phyloP scores from a whole-genome alignment of 257 asterid species.

The Solanum sitiens region DNA sequence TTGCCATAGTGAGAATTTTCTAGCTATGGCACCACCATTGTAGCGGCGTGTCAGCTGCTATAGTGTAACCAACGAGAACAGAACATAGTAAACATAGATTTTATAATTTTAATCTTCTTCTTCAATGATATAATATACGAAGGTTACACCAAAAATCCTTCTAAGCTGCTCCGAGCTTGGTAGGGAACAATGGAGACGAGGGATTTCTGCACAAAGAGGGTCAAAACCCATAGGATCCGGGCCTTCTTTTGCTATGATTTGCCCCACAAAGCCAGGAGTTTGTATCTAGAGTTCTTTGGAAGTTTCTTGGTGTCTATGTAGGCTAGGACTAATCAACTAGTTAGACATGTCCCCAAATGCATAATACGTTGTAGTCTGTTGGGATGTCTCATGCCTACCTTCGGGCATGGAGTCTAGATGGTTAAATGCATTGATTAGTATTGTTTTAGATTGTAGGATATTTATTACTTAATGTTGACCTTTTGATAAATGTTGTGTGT shows the following conservation, averaged over 20 bases:
- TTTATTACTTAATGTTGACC: neutral
- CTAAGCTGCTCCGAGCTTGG: neutral
- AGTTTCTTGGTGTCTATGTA: neutral
- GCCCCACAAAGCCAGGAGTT: neutral
- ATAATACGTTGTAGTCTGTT: neutral
- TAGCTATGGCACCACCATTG: neutral
- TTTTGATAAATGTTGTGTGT: no score
- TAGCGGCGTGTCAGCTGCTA: neutral
- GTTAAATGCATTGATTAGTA: neutral
- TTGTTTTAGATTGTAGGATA: neutral
- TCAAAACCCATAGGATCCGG: neutral
- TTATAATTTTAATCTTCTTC: neutral
- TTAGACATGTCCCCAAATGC: no score
- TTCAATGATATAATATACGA: neutral
- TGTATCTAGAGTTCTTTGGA: neutral
- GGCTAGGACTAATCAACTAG: neutral
- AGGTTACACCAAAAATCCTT: neutral
- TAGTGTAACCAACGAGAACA: neutral
- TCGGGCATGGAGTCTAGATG: neutral
- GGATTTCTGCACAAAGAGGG: neutral
- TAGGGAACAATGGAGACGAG: neutral
- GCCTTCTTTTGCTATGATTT: neutral
- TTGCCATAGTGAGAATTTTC: neutral
- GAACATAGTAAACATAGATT: neutral
- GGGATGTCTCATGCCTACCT: neutral